A percentile compares a stretch with the other conserved stretches of the same genome.
Conservation (phyloP, 2,329 filamentous ascomycete species). For the Fusarium mundagurra region DNA sequence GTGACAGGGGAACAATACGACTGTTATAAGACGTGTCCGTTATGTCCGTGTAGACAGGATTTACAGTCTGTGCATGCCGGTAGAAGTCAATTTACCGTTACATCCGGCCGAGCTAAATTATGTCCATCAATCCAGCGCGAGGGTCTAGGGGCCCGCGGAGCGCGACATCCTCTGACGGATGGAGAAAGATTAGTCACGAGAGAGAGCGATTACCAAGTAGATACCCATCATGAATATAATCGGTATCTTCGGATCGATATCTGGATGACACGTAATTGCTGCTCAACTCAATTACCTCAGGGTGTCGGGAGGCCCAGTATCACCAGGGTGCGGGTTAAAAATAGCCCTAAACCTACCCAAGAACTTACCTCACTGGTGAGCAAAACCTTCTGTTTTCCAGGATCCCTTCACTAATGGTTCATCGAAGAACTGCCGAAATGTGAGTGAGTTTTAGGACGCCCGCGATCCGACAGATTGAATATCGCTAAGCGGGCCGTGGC, state of each 20-base stretch:
- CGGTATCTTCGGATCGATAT: not conserved
- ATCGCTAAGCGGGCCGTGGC: accelerated
- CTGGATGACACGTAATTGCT: not conserved
- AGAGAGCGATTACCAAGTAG: not conserved
- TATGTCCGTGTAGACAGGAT: not conserved
- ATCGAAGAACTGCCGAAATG: not conserved
- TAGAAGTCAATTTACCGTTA: not conserved
- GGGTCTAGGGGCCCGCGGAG: not conserved
- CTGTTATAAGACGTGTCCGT: not conserved
- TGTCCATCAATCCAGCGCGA: not conserved
- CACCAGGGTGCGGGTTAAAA: too few relatives aligned
- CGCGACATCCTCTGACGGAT: not conserved
- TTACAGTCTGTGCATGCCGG: not conserved
- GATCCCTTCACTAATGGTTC: accelerated
- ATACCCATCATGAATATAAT: not conserved
- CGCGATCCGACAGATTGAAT: too few relatives aligned
- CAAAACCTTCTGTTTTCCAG: accelerated
- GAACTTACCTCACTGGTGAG: not conserved
- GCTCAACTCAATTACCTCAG: not conserved
- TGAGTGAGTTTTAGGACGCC: not conserved
- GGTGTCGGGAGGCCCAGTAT: not conserved
- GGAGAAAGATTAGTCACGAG: not conserved
- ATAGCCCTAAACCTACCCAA: not conserved
- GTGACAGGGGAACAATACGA: not conserved
- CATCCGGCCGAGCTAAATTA: not conserved